These are phyloP conservation scores for Lodderomyces orthopsilosis DNA, from an alignment of 1,139 yeast genomes.

Conservation along the genomic window DNA sequence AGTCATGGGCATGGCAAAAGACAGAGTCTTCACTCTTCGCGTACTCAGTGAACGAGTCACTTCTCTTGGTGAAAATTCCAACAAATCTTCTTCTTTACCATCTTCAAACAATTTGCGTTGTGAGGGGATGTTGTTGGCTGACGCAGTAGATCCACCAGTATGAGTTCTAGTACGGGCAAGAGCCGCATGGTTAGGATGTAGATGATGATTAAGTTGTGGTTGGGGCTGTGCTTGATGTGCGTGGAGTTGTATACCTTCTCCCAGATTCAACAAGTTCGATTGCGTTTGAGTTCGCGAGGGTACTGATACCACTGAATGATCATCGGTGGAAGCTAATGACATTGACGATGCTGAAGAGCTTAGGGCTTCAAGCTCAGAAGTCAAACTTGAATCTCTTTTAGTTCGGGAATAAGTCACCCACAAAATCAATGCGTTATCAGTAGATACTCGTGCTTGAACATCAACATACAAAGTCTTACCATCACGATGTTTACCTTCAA, in stretches of 20 bases:
- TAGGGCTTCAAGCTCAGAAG: constrained; percentile 26
- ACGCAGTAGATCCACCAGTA: constrained; percentile 13
- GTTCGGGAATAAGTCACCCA: constrained; percentile 87
- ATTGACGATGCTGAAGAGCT: constrained; percentile 22
- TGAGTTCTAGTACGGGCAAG: not conserved
- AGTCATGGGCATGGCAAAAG: constrained; percentile 24
- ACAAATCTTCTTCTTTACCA: constrained; percentile 27
- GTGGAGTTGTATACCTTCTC: constrained; percentile 2
- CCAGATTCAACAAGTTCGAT: constrained; percentile 2
- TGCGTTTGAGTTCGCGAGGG: constrained; percentile 7
- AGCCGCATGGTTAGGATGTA: constrained; percentile 4
- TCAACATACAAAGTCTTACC: constrained; percentile 67
- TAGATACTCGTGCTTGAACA: constrained; percentile 74
- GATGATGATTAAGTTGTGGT: not conserved
- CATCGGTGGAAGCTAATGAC: constrained; percentile 11
- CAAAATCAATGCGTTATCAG: constrained; percentile 55
- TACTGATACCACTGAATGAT: constrained; percentile 8
- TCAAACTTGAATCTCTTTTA: constrained; percentile 18
- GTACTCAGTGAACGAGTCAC: constrained; percentile 38
- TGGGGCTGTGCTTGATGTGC: not conserved
- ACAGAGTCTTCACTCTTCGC: constrained; percentile 27
- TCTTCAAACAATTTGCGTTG: constrained; percentile 51
- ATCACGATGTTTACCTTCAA: constrained; percentile 66
- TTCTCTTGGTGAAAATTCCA: constrained; percentile 35
- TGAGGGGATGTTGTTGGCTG: constrained; percentile 43